Evolutionary conservation across 495 filamentous ascomycete species (phyloP).

Genomic region (Hyaloscypha variabilis): DNA sequence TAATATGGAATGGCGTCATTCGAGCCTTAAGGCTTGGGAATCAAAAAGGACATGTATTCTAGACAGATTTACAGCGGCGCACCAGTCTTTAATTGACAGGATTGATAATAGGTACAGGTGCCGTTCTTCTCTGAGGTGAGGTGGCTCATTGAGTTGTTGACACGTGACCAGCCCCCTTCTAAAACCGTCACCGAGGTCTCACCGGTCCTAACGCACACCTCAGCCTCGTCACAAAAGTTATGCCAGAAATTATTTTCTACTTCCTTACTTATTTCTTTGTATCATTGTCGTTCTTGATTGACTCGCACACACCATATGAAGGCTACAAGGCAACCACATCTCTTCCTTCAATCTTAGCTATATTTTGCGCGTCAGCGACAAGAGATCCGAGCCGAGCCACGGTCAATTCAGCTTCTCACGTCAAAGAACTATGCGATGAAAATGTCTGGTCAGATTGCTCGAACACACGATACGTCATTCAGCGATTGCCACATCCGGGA

Average conservation of each 20-base stretch:
- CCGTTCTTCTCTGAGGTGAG: too few relatives aligned
- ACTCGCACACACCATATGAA: too few relatives aligned
- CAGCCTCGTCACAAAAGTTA: neutral
- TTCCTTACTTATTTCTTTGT: too few relatives aligned
- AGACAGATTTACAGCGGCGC: neutral
- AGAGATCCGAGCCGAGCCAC: too few relatives aligned
- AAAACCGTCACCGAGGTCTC: neutral
- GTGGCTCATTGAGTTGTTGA: neutral
- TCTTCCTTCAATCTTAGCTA: too few relatives aligned
- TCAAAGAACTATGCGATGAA: too few relatives aligned
- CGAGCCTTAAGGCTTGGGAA: neutral
- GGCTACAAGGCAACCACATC: too few relatives aligned
- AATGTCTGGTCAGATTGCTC: too few relatives aligned
- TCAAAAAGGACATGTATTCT: neutral
- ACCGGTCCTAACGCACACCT: too few relatives aligned
- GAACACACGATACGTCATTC: conserved; percentile 3
- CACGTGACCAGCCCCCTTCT: neutral
- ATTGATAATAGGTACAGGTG: neutral
- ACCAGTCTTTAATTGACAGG: neutral
- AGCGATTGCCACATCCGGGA: neutral
- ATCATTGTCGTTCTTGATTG: too few relatives aligned
- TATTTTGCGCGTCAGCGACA: too few relatives aligned
- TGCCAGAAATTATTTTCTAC: neutral
- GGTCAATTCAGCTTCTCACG: too few relatives aligned
- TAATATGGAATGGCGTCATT: conserved; percentile 2